Percentiles rank a stretch among this genome's conserved stretches.
phyloP scores from a whole-genome alignment of 2,329 filamentous ascomycete species.

The Cladophialophora carrionii region DNA sequence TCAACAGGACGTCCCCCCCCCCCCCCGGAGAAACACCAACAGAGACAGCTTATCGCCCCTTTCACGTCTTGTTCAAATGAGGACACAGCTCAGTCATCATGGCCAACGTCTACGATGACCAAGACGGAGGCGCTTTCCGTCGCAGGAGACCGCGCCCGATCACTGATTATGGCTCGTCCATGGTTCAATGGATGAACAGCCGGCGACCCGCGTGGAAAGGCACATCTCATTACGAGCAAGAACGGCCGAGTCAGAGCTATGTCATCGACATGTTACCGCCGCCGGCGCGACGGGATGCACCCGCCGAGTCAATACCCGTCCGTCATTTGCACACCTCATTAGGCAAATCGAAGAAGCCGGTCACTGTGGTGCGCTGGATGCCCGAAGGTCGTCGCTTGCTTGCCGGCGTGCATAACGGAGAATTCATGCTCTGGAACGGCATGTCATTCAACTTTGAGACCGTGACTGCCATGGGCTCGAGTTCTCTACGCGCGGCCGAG shows the following conservation, averaged over 20 bases:
- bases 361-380: constrained; percentile 97
- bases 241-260: constrained; percentile 85
- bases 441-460: constrained; percentile 99
- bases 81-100: constrained; percentile 15
- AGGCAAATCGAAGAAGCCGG: constrained; percentile 96
- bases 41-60: background rate
- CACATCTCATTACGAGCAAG: constrained; percentile 71
- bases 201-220: constrained; percentile 76
- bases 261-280: constrained; percentile 92
- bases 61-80: constrained; percentile 14
- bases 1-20: background rate
- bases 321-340: constrained; percentile 96
- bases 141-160: constrained; percentile 62
- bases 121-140: constrained; percentile 34
- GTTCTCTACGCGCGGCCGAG: constrained; percentile 76
- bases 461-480: constrained; percentile 69
- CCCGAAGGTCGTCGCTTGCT: constrained; percentile 89
- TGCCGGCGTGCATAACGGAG: constrained; percentile 92
- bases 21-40: background rate
- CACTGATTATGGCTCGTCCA: constrained; percentile 88
- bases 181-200: constrained; percentile 88
- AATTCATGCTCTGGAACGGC: constrained; percentile 98
- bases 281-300: constrained; percentile 69
- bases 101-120: constrained; percentile 34
- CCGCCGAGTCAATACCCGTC: constrained; percentile 87